These are phyloP conservation scores for Globisporangium splendens DNA, from an alignment of 352 stramenopile species.

Conservation along the genomic window DNA sequence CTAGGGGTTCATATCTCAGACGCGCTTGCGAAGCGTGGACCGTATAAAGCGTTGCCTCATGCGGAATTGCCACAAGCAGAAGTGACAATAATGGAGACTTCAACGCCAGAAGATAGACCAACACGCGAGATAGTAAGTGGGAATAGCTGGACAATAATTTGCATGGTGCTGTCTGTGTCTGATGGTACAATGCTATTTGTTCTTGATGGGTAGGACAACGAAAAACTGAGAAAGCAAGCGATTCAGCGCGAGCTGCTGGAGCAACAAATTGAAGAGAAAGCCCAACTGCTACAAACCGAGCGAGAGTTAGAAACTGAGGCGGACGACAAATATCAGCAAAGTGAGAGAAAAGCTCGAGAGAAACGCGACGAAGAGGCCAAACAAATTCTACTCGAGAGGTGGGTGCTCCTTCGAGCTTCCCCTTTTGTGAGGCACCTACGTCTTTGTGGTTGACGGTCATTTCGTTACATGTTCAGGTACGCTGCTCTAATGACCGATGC, in stretches of 20 bases:
- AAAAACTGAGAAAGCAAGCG: conserved; percentile 1
- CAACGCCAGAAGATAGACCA: background rate
- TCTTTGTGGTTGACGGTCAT: background rate
- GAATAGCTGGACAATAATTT: background rate
- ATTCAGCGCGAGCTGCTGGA: conserved; percentile 13
- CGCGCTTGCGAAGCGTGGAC: background rate
- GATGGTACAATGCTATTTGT: background rate
- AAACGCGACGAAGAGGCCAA: conserved; percentile 9
- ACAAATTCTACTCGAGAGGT: conserved; percentile 7
- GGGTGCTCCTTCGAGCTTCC: background rate
- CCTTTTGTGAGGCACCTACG: background rate
- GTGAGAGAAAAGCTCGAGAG: background rate
- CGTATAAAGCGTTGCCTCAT: background rate
- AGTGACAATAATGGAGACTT: background rate
- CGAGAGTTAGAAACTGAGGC: conserved; percentile 9
- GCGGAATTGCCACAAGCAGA: background rate
- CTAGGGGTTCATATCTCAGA: conserved; percentile 5
- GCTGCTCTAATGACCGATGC: conserved; percentile 26
- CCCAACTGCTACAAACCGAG: conserved; percentile 1
- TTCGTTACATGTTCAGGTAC: conserved; percentile 27
- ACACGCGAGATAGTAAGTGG: background rate
- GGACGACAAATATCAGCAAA: conserved; percentile 3
- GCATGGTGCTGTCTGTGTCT: background rate
- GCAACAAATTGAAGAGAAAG: conserved; percentile 8
- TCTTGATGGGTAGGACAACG: conserved; percentile 1